These are phyloP conservation scores for Clonostachys rosea DNA, from an alignment of 2,329 filamentous ascomycete genomes.

Conservation along the genomic window DNA sequence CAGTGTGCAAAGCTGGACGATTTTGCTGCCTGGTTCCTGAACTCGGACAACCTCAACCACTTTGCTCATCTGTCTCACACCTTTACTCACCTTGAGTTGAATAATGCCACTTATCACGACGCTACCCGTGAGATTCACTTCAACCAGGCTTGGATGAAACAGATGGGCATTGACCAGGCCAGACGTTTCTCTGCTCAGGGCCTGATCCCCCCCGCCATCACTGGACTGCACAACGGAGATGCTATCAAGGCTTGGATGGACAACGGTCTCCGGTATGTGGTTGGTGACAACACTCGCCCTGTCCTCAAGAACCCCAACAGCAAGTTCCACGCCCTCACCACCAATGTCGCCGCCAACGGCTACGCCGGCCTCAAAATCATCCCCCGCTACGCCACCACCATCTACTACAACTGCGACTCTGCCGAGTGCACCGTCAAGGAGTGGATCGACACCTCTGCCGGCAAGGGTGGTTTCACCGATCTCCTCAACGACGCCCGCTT, in stretches of 20 bases:
- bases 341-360: slow-evolving; percentile 44
- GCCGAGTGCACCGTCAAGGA: slow-evolving; percentile 51
- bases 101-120: slow-evolving; percentile 57
- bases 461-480: slow-evolving; percentile 45
- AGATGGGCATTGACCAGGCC: slow-evolving; percentile 41
- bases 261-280: slow-evolving; percentile 53
- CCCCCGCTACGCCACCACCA: slow-evolving; percentile 56
- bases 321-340: slow-evolving; percentile 50
- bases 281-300: slow-evolving; percentile 60
- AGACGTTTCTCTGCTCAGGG: slow-evolving; percentile 45
- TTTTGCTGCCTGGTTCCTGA: slow-evolving; percentile 49
- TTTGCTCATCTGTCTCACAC: slow-evolving; percentile 60
- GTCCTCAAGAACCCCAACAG: slow-evolving; percentile 45
- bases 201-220: slow-evolving; percentile 59
- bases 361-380: slow-evolving; percentile 51
- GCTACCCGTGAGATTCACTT: slow-evolving; percentile 52
- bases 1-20: slow-evolving; percentile 43
- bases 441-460: slow-evolving; percentile 55
- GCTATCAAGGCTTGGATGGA: slow-evolving; percentile 54
- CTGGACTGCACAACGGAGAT: slow-evolving; percentile 60
- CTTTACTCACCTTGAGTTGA: slow-evolving; percentile 53
- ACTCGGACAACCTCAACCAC: slow-evolving; percentile 37
- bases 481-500: slow-evolving; percentile 44
- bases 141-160: slow-evolving; percentile 54
- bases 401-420: slow-evolving; percentile 61